These are phyloP conservation scores for Plenodomus lindquistii DNA, from an alignment of 2,329 filamentous ascomycete species.

Conservation along the genomic window DNA sequence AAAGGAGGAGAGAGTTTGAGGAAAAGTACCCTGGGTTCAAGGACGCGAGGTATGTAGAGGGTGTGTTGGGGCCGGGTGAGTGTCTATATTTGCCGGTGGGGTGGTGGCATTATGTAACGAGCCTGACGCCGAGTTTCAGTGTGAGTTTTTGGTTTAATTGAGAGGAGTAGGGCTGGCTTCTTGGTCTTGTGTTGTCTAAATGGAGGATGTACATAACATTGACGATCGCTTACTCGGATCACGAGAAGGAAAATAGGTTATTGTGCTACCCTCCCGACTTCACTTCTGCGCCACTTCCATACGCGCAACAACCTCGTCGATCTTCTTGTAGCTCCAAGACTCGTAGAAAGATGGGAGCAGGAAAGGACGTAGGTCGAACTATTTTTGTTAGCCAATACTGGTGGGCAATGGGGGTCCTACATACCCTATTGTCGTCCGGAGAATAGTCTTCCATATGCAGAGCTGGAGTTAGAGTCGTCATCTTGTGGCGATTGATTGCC, in stretches of 20 bases:
- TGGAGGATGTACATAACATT: no score
- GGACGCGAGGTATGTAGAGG: constrained; percentile 70
- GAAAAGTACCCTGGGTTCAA: constrained; percentile 58
- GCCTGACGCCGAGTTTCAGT: constrained; percentile 84
- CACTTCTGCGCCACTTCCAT: background rate
- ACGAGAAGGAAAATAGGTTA: no score
- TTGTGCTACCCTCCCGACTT: background rate
- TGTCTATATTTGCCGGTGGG: constrained; percentile 87
- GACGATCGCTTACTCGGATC: no score
- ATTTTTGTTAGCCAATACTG: background rate
- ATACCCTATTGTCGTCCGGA: constrained; percentile 58
- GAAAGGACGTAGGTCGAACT: constrained; percentile 52
- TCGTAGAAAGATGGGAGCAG: constrained; percentile 39
- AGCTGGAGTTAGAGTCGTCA: constrained; percentile 32
- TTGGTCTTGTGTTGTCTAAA: no score
- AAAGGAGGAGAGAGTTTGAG: constrained; percentile 24
- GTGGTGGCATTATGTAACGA: constrained; percentile 98
- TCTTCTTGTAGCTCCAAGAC: background rate
- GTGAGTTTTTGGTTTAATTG: constrained; percentile 86
- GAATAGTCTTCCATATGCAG: constrained; percentile 53
- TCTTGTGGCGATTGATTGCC: constrained; percentile 27
- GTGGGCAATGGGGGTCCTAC: background rate
- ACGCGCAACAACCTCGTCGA: background rate
- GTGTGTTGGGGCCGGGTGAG: constrained; percentile 78
- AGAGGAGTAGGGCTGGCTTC: background rate